phyloP scores from a whole-genome alignment of 495 filamentous ascomycete genomes.

The Penicillium roqueforti region DNA sequence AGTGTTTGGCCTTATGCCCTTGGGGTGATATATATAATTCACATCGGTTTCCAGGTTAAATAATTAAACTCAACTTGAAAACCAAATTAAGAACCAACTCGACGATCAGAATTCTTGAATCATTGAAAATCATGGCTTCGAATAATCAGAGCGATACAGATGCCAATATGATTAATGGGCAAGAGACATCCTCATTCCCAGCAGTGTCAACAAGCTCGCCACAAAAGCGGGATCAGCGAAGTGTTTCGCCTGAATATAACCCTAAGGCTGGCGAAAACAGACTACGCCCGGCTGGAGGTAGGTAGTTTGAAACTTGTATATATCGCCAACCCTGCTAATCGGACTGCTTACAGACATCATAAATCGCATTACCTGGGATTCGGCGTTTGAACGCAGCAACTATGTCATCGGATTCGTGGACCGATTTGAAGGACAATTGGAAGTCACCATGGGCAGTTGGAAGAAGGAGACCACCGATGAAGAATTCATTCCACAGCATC shows the following conservation, averaged over 20 bases:
- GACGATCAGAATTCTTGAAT: background rate
- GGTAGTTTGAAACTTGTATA: background rate
- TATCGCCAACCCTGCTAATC: background rate
- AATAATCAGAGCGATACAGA: background rate
- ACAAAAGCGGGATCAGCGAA: background rate
- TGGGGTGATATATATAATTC: background rate
- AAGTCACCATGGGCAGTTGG: constrained; percentile 62
- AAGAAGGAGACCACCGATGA: constrained; percentile 74
- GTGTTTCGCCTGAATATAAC: background rate
- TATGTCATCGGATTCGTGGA: constrained; percentile 75
- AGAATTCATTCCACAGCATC: constrained; percentile 80
- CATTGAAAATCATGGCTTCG: background rate
- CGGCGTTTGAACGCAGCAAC: constrained; percentile 53
- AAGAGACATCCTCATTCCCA: no score
- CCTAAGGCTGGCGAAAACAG: constrained; percentile 11
- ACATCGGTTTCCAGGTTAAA: background rate
- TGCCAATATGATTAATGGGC: background rate
- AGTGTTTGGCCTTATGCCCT: background rate
- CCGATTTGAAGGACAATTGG: constrained; percentile 61
- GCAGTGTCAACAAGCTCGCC: no score
- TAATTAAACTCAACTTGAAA: background rate
- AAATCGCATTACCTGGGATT: constrained; percentile 70
- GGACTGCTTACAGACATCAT: constrained; percentile 54
- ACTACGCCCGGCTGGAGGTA: constrained; percentile 11
- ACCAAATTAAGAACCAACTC: background rate